A percentile compares a stretch with the other conserved stretches of the same genome.
These are phyloP conservation scores for Trypanosoma lewisi DNA, from an alignment of 208 protist species.

Conservation along the genomic window DNA sequence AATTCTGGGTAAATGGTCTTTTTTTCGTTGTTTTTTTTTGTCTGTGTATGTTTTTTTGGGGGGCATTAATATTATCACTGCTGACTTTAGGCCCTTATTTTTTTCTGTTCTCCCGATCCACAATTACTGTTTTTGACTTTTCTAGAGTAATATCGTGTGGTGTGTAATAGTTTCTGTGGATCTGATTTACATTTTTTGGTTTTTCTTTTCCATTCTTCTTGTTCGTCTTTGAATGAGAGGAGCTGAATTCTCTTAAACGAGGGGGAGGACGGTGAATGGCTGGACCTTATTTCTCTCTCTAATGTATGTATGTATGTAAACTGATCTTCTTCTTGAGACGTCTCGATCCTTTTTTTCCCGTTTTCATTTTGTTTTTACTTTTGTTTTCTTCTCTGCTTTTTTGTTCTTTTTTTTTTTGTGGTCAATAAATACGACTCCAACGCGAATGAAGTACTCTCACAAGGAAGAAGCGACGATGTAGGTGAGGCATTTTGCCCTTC, in stretches of 20 bases:
- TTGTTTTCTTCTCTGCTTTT: not conserved
- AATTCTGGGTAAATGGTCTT: not conserved
- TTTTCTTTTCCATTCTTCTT: not conserved
- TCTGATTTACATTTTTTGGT: not conserved
- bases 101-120: not conserved
- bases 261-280: not conserved
- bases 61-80: not conserved
- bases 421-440: too few species aligned
- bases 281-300: not conserved
- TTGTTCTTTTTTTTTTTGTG: not conserved
- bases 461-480: not conserved
- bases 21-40: conserved; percentile 24
- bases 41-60: not conserved
- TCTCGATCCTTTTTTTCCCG: not conserved
- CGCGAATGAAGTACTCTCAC: not conserved
- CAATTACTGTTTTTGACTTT: not conserved
- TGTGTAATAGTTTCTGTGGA: not conserved
- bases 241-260: too few species aligned
- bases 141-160: not conserved
- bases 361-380: conserved; percentile 5
- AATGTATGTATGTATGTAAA: not conserved
- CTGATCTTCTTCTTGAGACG: not conserved
- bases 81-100: not conserved
- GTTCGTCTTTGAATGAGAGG: too few species aligned
- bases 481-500: conserved; percentile 1